Percentiles rank a stretch among this genome's conserved stretches.
These are phyloP conservation scores for Onygena corvina DNA, from an alignment of 2,329 filamentous ascomycete species.

Conservation along the genomic window DNA sequence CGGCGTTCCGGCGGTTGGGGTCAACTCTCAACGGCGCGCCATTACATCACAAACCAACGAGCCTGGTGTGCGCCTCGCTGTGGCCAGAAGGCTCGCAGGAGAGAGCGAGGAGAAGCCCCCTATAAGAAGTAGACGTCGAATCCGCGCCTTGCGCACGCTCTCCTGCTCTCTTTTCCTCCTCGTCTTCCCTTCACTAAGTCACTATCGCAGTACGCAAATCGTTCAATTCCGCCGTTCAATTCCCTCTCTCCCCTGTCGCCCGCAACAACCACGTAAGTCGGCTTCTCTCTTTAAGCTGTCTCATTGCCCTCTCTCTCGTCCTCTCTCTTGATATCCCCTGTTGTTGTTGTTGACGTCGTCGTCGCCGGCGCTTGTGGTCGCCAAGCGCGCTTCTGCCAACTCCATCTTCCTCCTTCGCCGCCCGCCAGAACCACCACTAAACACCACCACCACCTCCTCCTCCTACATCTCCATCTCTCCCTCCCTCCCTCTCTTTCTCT, in stretches of 20 bases:
- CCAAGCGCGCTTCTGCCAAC: too few species aligned
- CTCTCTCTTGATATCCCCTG: not conserved
- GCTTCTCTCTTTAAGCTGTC: not conserved
- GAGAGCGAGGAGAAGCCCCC: too few species aligned
- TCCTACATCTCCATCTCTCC: not conserved
- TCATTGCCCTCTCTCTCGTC: slow-evolving; percentile 2
- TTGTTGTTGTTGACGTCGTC: too few species aligned
- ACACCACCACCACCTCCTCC: not conserved
- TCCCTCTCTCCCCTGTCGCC: not conserved
- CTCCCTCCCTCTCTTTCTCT: not conserved
- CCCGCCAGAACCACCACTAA: not conserved
- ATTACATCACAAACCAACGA: too few species aligned
- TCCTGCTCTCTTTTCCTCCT: slow-evolving; percentile 1
- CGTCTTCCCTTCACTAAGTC: slow-evolving; percentile 3
- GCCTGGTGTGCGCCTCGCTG: too few species aligned
- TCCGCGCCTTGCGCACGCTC: not conserved
- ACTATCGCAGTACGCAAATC: not conserved
- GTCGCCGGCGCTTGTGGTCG: too few species aligned
- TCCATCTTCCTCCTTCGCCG: not conserved
- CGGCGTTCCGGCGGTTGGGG: too few species aligned
- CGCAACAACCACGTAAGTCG: too few species aligned
- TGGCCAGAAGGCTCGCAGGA: too few species aligned
- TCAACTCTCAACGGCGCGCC: too few species aligned
- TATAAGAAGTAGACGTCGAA: too few species aligned
- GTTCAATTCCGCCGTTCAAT: not conserved